Evolutionary conservation across 352 stramenopile genomes (phyloP), one percentile per base, ranked within the genome.

Genomic region (Aphanomyces invadans): DNA sequence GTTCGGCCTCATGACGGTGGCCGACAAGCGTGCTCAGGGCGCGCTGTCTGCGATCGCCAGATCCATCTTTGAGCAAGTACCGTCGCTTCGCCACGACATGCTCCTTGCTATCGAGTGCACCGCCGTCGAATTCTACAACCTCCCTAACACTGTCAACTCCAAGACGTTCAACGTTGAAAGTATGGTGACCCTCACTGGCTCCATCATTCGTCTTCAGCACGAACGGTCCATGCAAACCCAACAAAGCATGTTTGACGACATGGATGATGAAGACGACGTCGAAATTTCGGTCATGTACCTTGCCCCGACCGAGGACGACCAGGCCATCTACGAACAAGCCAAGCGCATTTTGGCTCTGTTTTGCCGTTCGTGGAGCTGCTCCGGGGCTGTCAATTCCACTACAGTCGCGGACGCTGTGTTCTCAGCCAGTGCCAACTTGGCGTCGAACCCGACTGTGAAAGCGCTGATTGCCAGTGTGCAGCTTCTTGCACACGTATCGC

Each of bases 401-500:
- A 36, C 36, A 17, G 9, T 38, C 31, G 32, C 32, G n/a, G 55
- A 64, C 39, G 36, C 55, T 10, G 9, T 46, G 31, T 64, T 64
- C 39, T 48, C 55, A 12, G 55, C 32, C 36, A 64, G 36, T 28
- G 55, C 55, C 55, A 64, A 64, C 38, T 28, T 64, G 31, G 55
- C 36, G 5, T 39, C 21, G 12, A 64, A 64, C 38, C 21, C 33
- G 15, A 64, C 55, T 15, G 55, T 64, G 31, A 64, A 64, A 29
- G 31, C 55, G 2, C 55, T 64, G 7, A 26, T 64, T 11, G 32
- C 36, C 32, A 64, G 19, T 12, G 15, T 92, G n/a, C 78, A 78
- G 57, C 72, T 73, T 12, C 75, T 92, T 46, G 71, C 76, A 0
- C 62, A 74, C 23, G 83, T 90, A 62, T 90, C 79, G 2, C 80